Evolutionary conservation across 805 yeast genomes (phyloP).

Genomic region (Sungouiozyma ichnusensis): DNA sequence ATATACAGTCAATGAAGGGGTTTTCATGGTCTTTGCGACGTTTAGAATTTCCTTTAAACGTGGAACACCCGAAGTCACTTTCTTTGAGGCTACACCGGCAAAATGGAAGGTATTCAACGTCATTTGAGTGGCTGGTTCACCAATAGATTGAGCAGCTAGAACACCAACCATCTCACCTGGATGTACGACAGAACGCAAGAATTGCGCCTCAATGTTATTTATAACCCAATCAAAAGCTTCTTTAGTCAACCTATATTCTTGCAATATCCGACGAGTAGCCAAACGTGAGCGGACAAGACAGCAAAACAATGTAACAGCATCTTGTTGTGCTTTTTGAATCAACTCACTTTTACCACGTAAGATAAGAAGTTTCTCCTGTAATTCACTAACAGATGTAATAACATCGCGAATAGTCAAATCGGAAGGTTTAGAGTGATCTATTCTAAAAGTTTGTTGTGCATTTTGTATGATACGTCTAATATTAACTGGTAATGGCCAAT

Average conservation of each 20-base stretch:
- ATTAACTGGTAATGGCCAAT: conserved; percentile 97
- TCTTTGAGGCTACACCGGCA: conserved; percentile 95
- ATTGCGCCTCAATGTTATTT: conserved; percentile 90
- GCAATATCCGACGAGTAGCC: conserved; percentile 81
- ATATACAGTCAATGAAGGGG: conserved; percentile 98
- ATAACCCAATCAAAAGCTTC: conserved; percentile 92
- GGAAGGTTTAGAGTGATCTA: conserved; percentile 82
- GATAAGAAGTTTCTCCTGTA: conserved; percentile 60
- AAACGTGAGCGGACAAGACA: conserved; percentile 87
- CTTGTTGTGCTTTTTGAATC: conserved; percentile 75
- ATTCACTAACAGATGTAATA: conserved; percentile 55
- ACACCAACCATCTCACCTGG: conserved; percentile 99
- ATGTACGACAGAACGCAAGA: conserved; percentile 81
- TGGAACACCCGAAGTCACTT: conserved; percentile 94
- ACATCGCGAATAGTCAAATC: conserved; percentile 81
- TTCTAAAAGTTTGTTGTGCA: conserved; percentile 93
- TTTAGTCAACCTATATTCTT: conserved; percentile 76
- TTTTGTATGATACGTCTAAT: conserved; percentile 93
- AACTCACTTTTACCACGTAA: conserved; percentile 73
- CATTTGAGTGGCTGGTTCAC: conserved; percentile 98
- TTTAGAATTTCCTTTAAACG: conserved; percentile 96
- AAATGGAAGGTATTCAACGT: conserved; percentile 94
- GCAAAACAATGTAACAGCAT: conserved; percentile 84
- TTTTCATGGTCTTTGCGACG: conserved; percentile 95
- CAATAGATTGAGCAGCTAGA: conserved; percentile 93